A percentile compares a stretch with the other conserved stretches of the same genome.
phyloP scores from a whole-genome alignment of 306 rosid species.

The Hylodesmum podocarpum region DNA sequence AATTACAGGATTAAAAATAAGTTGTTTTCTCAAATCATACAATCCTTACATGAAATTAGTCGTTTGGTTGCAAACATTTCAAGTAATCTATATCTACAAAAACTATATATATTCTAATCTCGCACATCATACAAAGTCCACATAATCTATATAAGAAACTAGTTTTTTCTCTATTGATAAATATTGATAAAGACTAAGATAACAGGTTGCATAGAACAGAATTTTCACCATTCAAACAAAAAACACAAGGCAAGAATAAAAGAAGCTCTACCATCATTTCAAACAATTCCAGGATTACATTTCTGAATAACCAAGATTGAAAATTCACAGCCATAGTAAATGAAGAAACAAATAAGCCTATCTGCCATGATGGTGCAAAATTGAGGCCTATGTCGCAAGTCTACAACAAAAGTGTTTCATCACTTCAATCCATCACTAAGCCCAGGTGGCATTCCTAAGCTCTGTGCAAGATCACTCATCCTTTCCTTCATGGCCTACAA shows the following conservation, averaged over 20 bases:
- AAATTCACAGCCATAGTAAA: constrained; percentile 28
- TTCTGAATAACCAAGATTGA: background rate
- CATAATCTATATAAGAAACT: background rate
- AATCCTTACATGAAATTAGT: background rate
- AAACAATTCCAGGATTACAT: background rate
- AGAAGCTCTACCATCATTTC: background rate
- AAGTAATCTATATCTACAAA: background rate
- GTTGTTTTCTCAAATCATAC: background rate
- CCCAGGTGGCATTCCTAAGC: constrained; percentile 59
- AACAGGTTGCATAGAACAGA: background rate
- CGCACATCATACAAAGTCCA: background rate
- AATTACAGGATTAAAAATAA: no score
- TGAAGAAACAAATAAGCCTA: constrained; percentile 30
- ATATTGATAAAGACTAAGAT: background rate
- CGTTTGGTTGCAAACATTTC: background rate
- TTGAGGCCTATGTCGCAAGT: constrained; percentile 31
- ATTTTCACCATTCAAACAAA: background rate
- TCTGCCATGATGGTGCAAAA: constrained; percentile 44
- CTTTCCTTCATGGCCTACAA: constrained; percentile 60
- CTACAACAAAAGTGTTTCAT: constrained; percentile 10
- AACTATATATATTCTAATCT: background rate
- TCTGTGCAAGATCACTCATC: constrained; percentile 55
- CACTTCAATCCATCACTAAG: constrained; percentile 52
- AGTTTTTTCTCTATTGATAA: background rate
- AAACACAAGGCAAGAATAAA: background rate